Conservation (phyloP, 306 rosid species). For the Morella rubra region DNA sequence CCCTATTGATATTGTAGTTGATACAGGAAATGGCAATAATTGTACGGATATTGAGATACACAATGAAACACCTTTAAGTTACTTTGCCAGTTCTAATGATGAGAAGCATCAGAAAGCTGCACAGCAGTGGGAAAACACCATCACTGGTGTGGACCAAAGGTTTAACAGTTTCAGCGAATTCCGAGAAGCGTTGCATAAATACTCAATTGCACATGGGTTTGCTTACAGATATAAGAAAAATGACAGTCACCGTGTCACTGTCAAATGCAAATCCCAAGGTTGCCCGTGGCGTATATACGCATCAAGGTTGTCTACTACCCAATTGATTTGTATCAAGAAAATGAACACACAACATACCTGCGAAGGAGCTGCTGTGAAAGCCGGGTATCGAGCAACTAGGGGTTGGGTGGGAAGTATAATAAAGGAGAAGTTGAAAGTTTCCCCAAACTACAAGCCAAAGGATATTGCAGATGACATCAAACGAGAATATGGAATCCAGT, state of each 20-base stretch:
- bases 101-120: conserved; percentile 76
- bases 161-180: conserved; percentile 88
- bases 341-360: conserved; percentile 80
- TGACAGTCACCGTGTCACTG: conserved; percentile 94
- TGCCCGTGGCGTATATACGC: conserved; percentile 99
- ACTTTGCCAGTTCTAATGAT: conserved; percentile 43
- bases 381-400: conserved; percentile 94
- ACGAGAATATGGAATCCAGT: conserved; percentile 89
- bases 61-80: conserved; percentile 40
- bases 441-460: conserved; percentile 95
- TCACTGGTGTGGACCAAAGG: conserved; percentile 94
- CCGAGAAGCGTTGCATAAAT: conserved; percentile 92
- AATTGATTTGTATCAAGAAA: conserved; percentile 88
- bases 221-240: conserved; percentile 91
- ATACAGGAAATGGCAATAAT: conserved; percentile 34
- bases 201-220: conserved; percentile 92
- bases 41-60: conserved; percentile 42
- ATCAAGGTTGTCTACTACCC: conserved; percentile 84
- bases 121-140: conserved; percentile 92
- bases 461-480: conserved; percentile 90
- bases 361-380: conserved; percentile 89
- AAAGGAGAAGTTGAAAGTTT: conserved; percentile 86
- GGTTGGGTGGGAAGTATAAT: conserved; percentile 99
- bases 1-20: conserved; percentile 42
- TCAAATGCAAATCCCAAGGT: conserved; percentile 87